phyloP scores from a whole-genome alignment of 257 asterid genomes.

The Lycium barbarum region DNA sequence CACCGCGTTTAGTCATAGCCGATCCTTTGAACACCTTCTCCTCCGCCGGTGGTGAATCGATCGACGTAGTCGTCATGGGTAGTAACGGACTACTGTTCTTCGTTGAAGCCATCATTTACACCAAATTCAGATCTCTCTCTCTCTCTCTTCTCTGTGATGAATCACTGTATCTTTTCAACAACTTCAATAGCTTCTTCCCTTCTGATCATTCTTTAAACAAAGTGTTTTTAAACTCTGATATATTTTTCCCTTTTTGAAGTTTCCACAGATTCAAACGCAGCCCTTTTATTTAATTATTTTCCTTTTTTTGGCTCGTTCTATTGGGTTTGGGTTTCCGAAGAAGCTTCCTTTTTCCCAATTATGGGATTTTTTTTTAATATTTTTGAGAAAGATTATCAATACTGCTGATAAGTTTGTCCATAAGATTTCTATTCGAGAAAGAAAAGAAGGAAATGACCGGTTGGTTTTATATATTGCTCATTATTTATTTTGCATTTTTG shows the following conservation, averaged over 20 bases:
- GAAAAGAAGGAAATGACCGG: too few species aligned
- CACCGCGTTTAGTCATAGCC: constrained; percentile 90
- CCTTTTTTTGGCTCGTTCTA: neutral
- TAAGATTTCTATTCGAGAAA: neutral
- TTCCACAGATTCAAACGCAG: neutral
- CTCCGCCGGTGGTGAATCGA: constrained; percentile 72
- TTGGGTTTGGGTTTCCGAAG: neutral
- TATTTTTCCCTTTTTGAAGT: constrained; percentile 7
- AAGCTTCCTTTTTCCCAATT: neutral
- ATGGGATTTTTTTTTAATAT: neutral
- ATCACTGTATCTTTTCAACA: neutral
- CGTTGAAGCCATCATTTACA: constrained; percentile 34
- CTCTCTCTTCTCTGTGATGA: neutral
- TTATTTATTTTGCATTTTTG: too few species aligned
- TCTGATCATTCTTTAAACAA: neutral
- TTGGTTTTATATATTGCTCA: neutral
- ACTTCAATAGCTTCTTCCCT: neutral
- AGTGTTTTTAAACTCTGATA: neutral
- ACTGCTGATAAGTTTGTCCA: too few species aligned
- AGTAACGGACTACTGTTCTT: constrained; percentile 56
- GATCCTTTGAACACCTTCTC: constrained; percentile 95
- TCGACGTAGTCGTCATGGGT: constrained; percentile 58
- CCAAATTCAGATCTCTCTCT: constrained; percentile 23
- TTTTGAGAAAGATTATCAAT: too few species aligned
- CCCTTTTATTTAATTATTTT: neutral